Base-by-base conservation (phyloP, 306 rosid genomes). In the Dicorynia guianensis region DNA sequence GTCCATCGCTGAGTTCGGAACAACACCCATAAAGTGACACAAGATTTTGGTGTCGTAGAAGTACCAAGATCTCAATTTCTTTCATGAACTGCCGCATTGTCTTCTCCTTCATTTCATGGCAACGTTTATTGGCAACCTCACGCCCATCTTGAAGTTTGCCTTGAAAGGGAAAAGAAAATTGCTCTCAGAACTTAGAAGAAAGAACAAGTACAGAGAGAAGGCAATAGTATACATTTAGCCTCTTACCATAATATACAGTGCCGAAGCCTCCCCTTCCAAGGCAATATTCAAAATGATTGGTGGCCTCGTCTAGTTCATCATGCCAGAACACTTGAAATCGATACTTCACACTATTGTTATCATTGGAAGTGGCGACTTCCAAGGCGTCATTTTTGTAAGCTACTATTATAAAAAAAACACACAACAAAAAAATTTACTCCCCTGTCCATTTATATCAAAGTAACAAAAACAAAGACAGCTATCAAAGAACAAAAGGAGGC, bases 191-290 rank as follows among this genome's bases (percentile, higher is more conserved):
- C 30, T 25, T 2, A 25, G 30, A 25, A 25, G 30, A 25, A 25
- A 25, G 30, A 25, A 25, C 30, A 25, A 2, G 30, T 25, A 25
- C 30, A 25, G 30, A 25, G 30, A 1, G 30, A 2, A 25, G 1
- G 30, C 30, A 25, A 25, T 25, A 25, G n/a, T 11, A 17, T 8
- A 46, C n/a, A 3, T 12, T 40, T 13, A 49, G 71, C 30, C 40
- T 79, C 78, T 78, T 78, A 90, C 96, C 92, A 74, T 59, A 80
- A 55, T 83, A 87, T 0, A 90, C 96, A 0, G 71, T 75, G 69
- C 92, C 89, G 55, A 71, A 90, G 11, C 92, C 92, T 65, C 96
- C 96, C 75, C 79, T 74, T 15, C 96, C 90, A 36, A 90, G 82
- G 46, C 71, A 75, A 59, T 40, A 64, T 18, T 70, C 77, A 11